Base-by-base conservation (phyloP, 371 early-diverging fungal genomes). In the Blakeslea trispora region DNA sequence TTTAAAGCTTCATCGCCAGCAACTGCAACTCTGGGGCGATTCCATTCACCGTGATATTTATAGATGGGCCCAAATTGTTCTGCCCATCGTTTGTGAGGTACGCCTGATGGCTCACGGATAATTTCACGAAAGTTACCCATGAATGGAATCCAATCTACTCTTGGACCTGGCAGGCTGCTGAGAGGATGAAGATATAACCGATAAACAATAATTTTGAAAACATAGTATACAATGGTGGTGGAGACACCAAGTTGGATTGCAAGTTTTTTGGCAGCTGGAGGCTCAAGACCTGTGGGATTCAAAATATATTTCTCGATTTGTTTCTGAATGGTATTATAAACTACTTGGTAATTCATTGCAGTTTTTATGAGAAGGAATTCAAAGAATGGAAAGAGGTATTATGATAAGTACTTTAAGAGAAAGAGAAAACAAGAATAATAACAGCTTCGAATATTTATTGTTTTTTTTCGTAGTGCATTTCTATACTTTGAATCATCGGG, bases 101-200 rank as follows among this genome's bases (percentile, higher is more conserved):
- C 71, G 11, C 78, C 84, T 0, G 83, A 55, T 70, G 85, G 84
- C 32, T 77, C 74, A 11, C 28, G 32, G 3, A 81, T 28, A 42
- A 85, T 82, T 24, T 79, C 77, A 6, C 54, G 42, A 24, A 78
- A 57, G 47, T 81, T 78, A 22, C 87, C 87, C 34, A 78, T 23
- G n/a, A 79, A 73, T 6, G 84, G 84, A 3, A 72, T 34, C 74
- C 75, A 73, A 8, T 60, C 57, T n/a, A 75, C 75, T 14, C 71
- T 71, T 14, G 87, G 87, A 0, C 87, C 87, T n/a, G 87, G 87
- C 6, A 85, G 64, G 13, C 66, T 74, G 7, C 66, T 68, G 3
- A 80, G 55, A 0, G 81, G 84, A 19, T 77, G 61, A 17, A 84
- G 46, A 19, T 71, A 83, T 11, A 79, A 60, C 17, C 76, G 72